phyloP scores from a whole-genome alignment of 768 basidiomycete genomes.

The Mycena belliarum region DNA sequence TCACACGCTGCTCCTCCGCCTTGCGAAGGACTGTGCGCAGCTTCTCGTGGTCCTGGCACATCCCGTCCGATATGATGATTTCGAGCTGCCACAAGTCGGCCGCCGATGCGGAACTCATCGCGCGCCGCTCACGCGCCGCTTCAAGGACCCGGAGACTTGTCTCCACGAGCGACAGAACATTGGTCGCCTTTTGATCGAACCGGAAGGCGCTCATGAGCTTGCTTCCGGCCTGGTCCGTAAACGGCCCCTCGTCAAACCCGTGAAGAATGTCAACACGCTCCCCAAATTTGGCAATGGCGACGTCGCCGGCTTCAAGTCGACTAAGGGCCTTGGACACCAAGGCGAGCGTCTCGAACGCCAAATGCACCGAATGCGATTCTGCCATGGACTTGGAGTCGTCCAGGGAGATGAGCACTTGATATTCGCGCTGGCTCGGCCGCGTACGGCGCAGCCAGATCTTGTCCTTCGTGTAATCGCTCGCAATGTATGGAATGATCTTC shows the following conservation, averaged over 20 bases:
- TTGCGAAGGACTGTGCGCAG: constrained; percentile 77
- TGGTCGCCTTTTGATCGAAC: constrained; percentile 88
- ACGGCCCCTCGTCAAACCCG: constrained; percentile 78
- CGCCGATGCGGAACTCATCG: constrained; percentile 60
- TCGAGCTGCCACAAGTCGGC: constrained; percentile 95
- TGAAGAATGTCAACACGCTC: constrained; percentile 86
- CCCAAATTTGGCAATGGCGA: constrained; percentile 90
- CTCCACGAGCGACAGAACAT: constrained; percentile 82
- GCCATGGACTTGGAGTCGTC: constrained; percentile 98
- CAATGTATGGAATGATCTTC: constrained; percentile 96
- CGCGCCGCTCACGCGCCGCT: constrained; percentile 69
- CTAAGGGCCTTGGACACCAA: constrained; percentile 88
- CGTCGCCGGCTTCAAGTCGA: constrained; percentile 93
- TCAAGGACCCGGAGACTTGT: constrained; percentile 74
- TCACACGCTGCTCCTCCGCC: constrained; percentile 86
- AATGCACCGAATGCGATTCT: constrained; percentile 86
- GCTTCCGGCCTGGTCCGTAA: constrained; percentile 79
- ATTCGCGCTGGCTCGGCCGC: constrained; percentile 90
- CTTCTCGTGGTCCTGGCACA: constrained; percentile 92
- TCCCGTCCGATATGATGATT: constrained; percentile 98
- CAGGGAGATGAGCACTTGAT: constrained; percentile 91
- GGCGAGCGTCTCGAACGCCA: constrained; percentile 92
- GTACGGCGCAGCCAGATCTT: constrained; percentile 98
- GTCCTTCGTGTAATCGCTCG: constrained; percentile 98
- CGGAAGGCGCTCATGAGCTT: constrained; percentile 82